Conservation (phyloP, 768 basidiomycete species). For the Amanita muscaria region DNA sequence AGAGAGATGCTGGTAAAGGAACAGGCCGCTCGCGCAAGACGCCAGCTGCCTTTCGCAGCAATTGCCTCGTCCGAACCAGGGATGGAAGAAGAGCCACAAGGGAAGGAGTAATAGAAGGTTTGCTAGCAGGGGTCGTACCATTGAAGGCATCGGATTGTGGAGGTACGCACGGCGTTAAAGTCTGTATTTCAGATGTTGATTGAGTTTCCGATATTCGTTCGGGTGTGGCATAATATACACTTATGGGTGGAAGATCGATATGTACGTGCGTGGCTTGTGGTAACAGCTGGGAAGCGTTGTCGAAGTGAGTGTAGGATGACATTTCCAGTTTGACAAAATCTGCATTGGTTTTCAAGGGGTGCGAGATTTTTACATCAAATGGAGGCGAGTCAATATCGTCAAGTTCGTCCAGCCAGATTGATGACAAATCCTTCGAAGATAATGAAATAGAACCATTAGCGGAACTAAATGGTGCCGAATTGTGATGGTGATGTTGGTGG, state of each 20-base stretch:
- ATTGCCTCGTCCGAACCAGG: conserved; percentile 16
- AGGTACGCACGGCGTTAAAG: conserved; percentile 9
- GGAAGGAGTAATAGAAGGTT: conserved; percentile 23
- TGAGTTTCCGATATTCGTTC: conserved; percentile 9
- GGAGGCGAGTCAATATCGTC: conserved; percentile 20
- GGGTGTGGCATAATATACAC: conserved; percentile 20
- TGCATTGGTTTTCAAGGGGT: background rate
- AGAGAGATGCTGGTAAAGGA: conserved; percentile 13
- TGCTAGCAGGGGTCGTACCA: conserved; percentile 4
- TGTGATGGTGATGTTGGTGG: conserved; percentile 23
- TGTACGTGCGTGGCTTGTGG: conserved; percentile 11
- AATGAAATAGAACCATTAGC: conserved; percentile 36
- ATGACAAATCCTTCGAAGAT: conserved; percentile 46
- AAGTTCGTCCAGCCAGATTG: conserved; percentile 54
- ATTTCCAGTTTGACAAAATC: conserved; percentile 18
- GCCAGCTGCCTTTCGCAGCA: conserved; percentile 19
- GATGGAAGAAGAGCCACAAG: conserved; percentile 29
- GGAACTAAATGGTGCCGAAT: conserved; percentile 24
- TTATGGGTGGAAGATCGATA: conserved; percentile 20
- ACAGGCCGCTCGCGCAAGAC: conserved; percentile 19
- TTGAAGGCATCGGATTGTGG: conserved; percentile 3
- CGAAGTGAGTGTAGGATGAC: conserved; percentile 15
- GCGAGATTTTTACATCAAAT: background rate
- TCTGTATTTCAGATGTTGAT: background rate
- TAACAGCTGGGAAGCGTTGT: too few relatives aligned